These are phyloP conservation scores for Cryptosporidium bovis DNA, from an alignment of 169 alveolate species.

Conservation along the genomic window DNA sequence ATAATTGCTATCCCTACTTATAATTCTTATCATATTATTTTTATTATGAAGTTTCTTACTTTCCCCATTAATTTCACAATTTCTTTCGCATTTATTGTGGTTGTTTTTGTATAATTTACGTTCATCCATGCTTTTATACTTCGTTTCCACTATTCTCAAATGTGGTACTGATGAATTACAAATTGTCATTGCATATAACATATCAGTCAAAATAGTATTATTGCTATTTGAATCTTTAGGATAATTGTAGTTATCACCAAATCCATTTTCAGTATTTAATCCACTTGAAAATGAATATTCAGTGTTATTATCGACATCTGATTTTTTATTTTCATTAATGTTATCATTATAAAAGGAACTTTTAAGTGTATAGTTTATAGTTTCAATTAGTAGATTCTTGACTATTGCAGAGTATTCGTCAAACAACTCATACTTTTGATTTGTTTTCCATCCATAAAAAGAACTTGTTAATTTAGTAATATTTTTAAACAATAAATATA, in stretches of 20 bases:
- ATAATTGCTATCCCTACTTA: neutral
- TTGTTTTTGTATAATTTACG: neutral
- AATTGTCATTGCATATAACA: constrained; percentile 72
- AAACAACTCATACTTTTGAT: constrained; percentile 1
- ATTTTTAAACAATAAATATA: constrained; percentile 44
- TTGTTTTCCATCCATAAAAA: constrained; percentile 53
- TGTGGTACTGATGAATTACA: constrained; percentile 68
- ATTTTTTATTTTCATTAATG: neutral
- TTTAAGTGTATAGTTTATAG: constrained; percentile 28
- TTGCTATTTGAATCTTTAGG: neutral
- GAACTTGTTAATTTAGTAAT: constrained; percentile 34
- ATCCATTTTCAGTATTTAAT: too few relatives aligned
- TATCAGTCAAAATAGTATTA: constrained; percentile 23
- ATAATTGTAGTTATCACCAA: neutral
- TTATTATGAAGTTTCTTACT: neutral
- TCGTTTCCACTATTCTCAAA: constrained; percentile 20
- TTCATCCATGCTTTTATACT: neutral
- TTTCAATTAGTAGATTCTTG: constrained; percentile 24
- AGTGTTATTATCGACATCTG: neutral
- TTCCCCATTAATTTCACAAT: neutral
- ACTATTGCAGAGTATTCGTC: constrained; percentile 41
- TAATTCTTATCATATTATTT: neutral
- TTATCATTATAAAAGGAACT: constrained; percentile 6
- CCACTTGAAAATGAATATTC: neutral
- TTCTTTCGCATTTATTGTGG: neutral